These are phyloP conservation scores for Phytophthora fragariae DNA, from an alignment of 352 stramenopile genomes.

Conservation along the genomic window DNA sequence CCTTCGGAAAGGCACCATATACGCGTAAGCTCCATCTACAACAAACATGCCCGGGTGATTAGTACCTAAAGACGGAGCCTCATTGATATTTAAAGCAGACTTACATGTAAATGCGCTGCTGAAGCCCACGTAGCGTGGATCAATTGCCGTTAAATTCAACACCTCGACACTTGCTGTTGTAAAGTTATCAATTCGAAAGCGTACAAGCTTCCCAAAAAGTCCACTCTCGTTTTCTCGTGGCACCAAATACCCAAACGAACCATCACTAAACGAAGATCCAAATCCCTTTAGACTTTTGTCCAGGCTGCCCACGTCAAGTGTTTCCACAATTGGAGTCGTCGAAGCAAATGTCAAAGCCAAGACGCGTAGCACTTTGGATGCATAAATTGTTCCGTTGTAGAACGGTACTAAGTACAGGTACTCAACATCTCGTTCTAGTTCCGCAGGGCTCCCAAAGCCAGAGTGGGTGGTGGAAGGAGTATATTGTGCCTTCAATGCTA, in stretches of 20 bases:
- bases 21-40: slow-evolving; percentile 69
- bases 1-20: slow-evolving; percentile 62
- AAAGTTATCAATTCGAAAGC: slow-evolving; percentile 62
- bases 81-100: slow-evolving; percentile 11
- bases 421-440: slow-evolving; percentile 53
- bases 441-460: slow-evolving; percentile 44
- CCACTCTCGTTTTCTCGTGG: slow-evolving; percentile 62
- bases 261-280: slow-evolving; percentile 61
- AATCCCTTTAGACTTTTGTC: slow-evolving; percentile 62
- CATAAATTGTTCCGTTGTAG: slow-evolving; percentile 64
- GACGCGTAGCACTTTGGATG: slow-evolving; percentile 64
- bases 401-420: slow-evolving; percentile 79
- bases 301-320: slow-evolving; percentile 59
- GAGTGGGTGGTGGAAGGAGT: slow-evolving; percentile 48
- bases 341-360: slow-evolving; percentile 61
- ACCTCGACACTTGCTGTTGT: slow-evolving; percentile 44
- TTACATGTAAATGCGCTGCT: slow-evolving; percentile 67
- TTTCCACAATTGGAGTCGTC: slow-evolving; percentile 54
- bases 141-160: slow-evolving; percentile 59
- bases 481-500: slow-evolving; percentile 64
- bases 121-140: slow-evolving; percentile 73
- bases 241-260: slow-evolving; percentile 74
- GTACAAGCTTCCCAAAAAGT: slow-evolving; percentile 70
- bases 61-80: not conserved
- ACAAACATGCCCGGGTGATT: not conserved